Evolutionary conservation across 2,329 filamentous ascomycete genomes (phyloP).

Genomic region (Dactylellina leptospora): DNA sequence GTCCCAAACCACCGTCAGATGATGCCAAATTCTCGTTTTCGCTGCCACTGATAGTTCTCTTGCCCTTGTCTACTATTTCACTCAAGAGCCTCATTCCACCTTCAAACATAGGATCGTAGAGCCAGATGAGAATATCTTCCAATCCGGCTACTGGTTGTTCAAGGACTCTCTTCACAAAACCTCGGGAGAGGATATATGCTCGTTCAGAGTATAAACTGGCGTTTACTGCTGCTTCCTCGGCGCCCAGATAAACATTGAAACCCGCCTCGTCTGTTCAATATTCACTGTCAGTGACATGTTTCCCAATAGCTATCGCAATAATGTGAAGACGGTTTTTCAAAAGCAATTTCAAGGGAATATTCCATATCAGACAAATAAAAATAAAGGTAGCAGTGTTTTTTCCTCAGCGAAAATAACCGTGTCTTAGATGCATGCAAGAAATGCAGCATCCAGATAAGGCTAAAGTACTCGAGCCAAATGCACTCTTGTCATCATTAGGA

Average conservation of each 20-base stretch:
- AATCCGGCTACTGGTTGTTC: constrained; percentile 62
- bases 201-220: constrained; percentile 66
- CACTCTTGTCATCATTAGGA: constrained; percentile 59
- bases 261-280: constrained; percentile 68
- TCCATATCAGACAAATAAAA: constrained; percentile 46
- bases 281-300: no score
- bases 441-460: constrained; percentile 33
- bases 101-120: constrained; percentile 62
- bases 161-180: constrained; percentile 65
- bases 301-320: no score
- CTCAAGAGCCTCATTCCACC: constrained; percentile 61
- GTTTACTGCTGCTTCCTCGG: constrained; percentile 63
- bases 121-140: constrained; percentile 65
- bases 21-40: constrained; percentile 54
- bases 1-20: constrained; percentile 13
- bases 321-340: no score
- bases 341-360: constrained; percentile 1
- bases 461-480: constrained; percentile 68
- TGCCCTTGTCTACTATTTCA: constrained; percentile 62
- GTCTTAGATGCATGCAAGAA: constrained; percentile 59
- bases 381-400: constrained; percentile 66
- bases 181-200: constrained; percentile 65
- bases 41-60: constrained; percentile 61
- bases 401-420: constrained; percentile 66
- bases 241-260: constrained; percentile 66